Percentiles rank a stretch among this genome's conserved stretches.
phyloP scores from a whole-genome alignment of 2,329 filamentous ascomycete species.

The Huntiella bhutanensis region DNA sequence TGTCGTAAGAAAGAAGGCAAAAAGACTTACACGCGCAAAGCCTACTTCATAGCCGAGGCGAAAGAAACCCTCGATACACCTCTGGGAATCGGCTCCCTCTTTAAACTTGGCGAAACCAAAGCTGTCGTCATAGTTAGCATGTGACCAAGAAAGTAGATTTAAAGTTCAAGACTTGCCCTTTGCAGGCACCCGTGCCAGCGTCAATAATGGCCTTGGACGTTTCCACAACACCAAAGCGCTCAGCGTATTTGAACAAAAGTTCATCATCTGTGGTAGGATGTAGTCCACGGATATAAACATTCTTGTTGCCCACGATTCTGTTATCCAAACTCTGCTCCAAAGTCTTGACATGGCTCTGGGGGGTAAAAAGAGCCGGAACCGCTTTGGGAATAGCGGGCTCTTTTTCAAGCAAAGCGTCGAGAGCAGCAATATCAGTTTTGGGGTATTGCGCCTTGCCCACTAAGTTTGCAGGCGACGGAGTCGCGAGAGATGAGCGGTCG shows the following conservation, averaged over 20 bases:
- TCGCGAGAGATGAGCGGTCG: slow-evolving; percentile 47
- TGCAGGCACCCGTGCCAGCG: slow-evolving; percentile 79
- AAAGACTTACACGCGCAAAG: slow-evolving; percentile 59
- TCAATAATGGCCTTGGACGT: slow-evolving; percentile 98
- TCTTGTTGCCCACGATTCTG: slow-evolving; percentile 75
- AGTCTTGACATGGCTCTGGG: slow-evolving; percentile 69
- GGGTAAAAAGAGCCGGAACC: slow-evolving; percentile 75
- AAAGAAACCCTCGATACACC: slow-evolving; percentile 90
- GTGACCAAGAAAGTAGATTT: neutral
- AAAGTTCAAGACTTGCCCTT: slow-evolving; percentile 46
- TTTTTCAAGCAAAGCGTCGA: slow-evolving; percentile 50
- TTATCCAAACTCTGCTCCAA: slow-evolving; percentile 91
- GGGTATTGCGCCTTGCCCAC: slow-evolving; percentile 26
- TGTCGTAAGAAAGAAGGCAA: neutral
- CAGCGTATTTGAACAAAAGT: slow-evolving; percentile 62
- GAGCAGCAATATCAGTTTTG: slow-evolving; percentile 26
- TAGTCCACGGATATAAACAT: slow-evolving; percentile 94
- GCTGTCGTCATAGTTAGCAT: slow-evolving; percentile 25
- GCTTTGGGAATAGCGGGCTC: slow-evolving; percentile 74
- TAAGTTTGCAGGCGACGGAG: slow-evolving; percentile 42
- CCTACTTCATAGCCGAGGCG: slow-evolving; percentile 92
- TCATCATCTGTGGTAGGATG: slow-evolving; percentile 91
- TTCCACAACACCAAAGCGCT: slow-evolving; percentile 81
- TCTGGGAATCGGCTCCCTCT: slow-evolving; percentile 72
- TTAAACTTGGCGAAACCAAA: slow-evolving; percentile 97